Evolutionary conservation across 306 rosid species (phyloP).

Genomic region (Echinosophora koreensis): DNA sequence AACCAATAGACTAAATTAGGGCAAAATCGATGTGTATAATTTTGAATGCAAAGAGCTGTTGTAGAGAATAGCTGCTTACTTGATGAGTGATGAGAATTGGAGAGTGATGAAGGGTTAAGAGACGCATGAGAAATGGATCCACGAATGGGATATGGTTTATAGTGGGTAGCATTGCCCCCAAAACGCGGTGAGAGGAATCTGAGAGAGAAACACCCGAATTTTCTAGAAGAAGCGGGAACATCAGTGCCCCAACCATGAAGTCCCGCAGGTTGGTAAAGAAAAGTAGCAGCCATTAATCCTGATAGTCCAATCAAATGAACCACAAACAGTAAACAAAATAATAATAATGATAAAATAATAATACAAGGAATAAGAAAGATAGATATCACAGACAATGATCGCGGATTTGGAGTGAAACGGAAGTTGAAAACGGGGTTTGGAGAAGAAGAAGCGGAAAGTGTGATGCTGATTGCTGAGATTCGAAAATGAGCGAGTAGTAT

Average conservation of each 20-base stretch:
- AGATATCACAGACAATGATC: conserved; percentile 12
- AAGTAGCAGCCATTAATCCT: conserved; percentile 53
- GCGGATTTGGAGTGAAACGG: not conserved
- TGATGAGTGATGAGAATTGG: conserved; percentile 43
- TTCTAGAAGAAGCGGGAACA: conserved; percentile 30
- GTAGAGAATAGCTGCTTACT: conserved; percentile 27
- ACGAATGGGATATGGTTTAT: conserved; percentile 6
- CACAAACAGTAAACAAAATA: not conserved
- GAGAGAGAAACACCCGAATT: conserved; percentile 13
- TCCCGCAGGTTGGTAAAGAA: conserved; percentile 46
- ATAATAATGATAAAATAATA: not conserved
- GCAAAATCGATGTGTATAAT: not conserved
- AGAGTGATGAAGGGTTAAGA: conserved; percentile 41
- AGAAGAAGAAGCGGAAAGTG: too few relatives aligned
- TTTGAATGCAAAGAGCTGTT: not conserved
- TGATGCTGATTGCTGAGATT: not conserved
- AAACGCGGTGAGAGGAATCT: conserved; percentile 50
- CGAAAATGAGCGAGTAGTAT: not conserved
- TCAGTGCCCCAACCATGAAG: conserved; percentile 40
- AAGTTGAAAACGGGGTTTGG: too few relatives aligned
- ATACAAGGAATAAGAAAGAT: not conserved
- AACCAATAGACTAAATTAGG: not conserved
- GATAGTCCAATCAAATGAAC: conserved; percentile 31
- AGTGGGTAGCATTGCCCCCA: conserved; percentile 24
- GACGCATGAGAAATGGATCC: conserved; percentile 48